Evolutionary conservation across 495 filamentous ascomycete genomes (phyloP).

Genomic region (Hypomontagnella submonticulosa): DNA sequence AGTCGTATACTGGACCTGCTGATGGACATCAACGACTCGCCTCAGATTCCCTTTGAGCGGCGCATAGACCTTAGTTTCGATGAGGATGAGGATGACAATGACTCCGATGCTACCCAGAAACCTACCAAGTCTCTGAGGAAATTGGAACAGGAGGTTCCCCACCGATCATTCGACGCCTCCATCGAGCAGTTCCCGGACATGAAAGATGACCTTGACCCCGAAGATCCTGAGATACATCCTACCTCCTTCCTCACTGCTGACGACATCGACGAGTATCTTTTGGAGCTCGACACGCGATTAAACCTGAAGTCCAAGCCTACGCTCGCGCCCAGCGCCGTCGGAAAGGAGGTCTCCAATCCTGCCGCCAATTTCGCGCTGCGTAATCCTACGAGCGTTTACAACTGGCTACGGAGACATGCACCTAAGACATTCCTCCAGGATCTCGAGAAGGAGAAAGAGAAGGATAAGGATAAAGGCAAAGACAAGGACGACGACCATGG

Average conservation of each 20-base stretch:
- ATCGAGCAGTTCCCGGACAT: slow-evolving; percentile 53
- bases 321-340: slow-evolving; percentile 57
- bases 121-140: slow-evolving; percentile 52
- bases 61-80: slow-evolving; percentile 71
- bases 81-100: slow-evolving; percentile 65
- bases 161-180: slow-evolving; percentile 51
- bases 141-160: slow-evolving; percentile 57
- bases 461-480: slow-evolving; percentile 56
- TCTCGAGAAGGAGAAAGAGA: slow-evolving; percentile 72
- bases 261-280: slow-evolving; percentile 83
- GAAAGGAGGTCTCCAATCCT: slow-evolving; percentile 55
- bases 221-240: slow-evolving; percentile 53
- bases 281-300: slow-evolving; percentile 73
- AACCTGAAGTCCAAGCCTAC: slow-evolving; percentile 57
- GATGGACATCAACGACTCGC: slow-evolving; percentile 83
- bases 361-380: slow-evolving; percentile 68
- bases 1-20: slow-evolving; percentile 85
- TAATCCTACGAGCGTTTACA: slow-evolving; percentile 88
- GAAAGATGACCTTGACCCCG: slow-evolving; percentile 55
- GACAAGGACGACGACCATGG: slow-evolving; percentile 40
- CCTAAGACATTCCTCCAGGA: slow-evolving; percentile 87
- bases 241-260: slow-evolving; percentile 75
- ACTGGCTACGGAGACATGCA: slow-evolving; percentile 87
- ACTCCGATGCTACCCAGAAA: slow-evolving; percentile 42
- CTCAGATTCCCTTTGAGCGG: slow-evolving; percentile 76